Evolutionary conservation across 495 filamentous ascomycete genomes (phyloP).

Genomic region (Aspergillus baeticus): DNA sequence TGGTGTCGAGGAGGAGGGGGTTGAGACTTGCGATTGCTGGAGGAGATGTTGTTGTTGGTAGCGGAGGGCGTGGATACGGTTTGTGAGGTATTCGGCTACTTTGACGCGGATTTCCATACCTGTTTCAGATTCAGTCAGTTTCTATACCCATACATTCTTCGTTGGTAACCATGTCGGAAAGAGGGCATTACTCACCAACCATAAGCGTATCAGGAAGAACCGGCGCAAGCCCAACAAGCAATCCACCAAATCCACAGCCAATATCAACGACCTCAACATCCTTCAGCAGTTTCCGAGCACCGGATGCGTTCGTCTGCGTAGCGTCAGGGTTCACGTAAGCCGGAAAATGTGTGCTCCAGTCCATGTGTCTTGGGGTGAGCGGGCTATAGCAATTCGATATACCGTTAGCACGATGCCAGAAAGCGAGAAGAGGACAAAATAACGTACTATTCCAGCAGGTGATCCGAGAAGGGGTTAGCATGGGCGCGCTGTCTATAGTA

Average conservation of each 20-base stretch:
- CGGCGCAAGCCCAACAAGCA: slow-evolving; percentile 83
- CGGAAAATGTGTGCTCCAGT: slow-evolving; percentile 88
- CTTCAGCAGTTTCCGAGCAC: slow-evolving; percentile 51
- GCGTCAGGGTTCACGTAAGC: slow-evolving; percentile 51
- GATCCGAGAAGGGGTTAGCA: slow-evolving; percentile 96
- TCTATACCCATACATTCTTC: too few species aligned
- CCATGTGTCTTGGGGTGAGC: slow-evolving; percentile 76
- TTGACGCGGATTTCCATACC: slow-evolving; percentile 88
- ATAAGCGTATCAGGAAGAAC: slow-evolving; percentile 78
- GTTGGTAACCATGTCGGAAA: too few species aligned
- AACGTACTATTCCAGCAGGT: slow-evolving; percentile 78
- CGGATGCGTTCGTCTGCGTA: slow-evolving; percentile 31
- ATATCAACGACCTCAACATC: slow-evolving; percentile 94
- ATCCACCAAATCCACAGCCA: slow-evolving; percentile 91
- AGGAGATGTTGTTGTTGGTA: slow-evolving; percentile 55
- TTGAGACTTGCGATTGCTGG: slow-evolving; percentile 6
- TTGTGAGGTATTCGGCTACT: slow-evolving; percentile 85
- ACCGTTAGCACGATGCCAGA: neutral
- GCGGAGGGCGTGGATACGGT: slow-evolving; percentile 79
- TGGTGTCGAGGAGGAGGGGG: slow-evolving; percentile 15
- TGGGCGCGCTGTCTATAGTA: slow-evolving; percentile 96
- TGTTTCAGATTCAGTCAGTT: slow-evolving; percentile 13
- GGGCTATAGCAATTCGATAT: slow-evolving; percentile 56
- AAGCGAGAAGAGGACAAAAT: slow-evolving; percentile 7
- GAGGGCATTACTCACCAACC: slow-evolving; percentile 53